These are phyloP conservation scores for Trametes sanguinea DNA, from an alignment of 768 basidiomycete genomes.

Conservation along the genomic window DNA sequence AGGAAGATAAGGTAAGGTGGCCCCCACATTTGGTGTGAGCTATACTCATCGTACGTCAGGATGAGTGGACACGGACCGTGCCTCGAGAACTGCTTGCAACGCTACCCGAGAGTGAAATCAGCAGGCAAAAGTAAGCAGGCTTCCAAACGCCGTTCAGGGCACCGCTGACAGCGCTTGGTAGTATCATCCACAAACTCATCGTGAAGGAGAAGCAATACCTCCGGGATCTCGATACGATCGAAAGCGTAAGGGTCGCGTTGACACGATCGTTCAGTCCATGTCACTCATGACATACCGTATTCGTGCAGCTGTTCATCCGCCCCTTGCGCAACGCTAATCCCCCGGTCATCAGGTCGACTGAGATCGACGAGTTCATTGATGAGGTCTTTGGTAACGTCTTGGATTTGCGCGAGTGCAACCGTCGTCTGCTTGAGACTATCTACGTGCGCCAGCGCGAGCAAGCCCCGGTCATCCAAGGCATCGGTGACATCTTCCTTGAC, in stretches of 20 bases:
- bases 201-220: slow-evolving; percentile 87
- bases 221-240: slow-evolving; percentile 82
- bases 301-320: slow-evolving; percentile 52
- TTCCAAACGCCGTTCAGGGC: not conserved
- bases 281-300: not conserved
- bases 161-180: slow-evolving; percentile 25
- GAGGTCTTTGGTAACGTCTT: slow-evolving; percentile 89
- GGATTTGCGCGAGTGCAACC: slow-evolving; percentile 83
- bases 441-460: slow-evolving; percentile 85
- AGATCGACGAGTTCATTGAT: slow-evolving; percentile 82
- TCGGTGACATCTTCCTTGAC: slow-evolving; percentile 88
- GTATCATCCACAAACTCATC: slow-evolving; percentile 85
- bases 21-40: not conserved
- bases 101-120: slow-evolving; percentile 78
- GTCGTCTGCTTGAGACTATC: slow-evolving; percentile 81
- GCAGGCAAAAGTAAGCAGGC: slow-evolving; percentile 64
- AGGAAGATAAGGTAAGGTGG: slow-evolving; percentile 29
- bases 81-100: slow-evolving; percentile 48
- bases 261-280: slow-evolving; percentile 22
- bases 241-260: slow-evolving; percentile 54
- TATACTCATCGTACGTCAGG: slow-evolving; percentile 23
- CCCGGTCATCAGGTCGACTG: slow-evolving; percentile 52
- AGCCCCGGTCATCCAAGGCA: slow-evolving; percentile 74
- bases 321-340: slow-evolving; percentile 55
- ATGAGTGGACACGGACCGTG: slow-evolving; percentile 54